Conservation (phyloP, 192 early-diverging fungal species). For the Coemansia sp. region DNA sequence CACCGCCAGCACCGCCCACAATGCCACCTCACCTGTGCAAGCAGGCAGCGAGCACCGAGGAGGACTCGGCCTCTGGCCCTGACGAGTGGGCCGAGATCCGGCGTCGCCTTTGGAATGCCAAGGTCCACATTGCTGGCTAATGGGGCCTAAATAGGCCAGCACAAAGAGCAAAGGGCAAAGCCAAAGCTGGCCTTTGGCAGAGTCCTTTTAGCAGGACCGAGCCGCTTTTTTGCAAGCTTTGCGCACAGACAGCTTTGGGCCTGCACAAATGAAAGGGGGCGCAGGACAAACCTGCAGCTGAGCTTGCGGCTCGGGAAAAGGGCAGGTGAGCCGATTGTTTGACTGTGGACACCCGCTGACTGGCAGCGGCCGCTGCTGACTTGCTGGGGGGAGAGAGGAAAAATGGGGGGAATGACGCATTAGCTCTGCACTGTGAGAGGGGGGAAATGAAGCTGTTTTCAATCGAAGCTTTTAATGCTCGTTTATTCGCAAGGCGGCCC, state of each 20-base stretch:
- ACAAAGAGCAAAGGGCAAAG: no score
- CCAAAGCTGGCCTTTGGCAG: no score
- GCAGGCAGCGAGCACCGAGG: conserved; percentile 3
- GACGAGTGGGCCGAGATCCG: conserved; percentile 14
- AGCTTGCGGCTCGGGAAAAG: conserved; percentile 8
- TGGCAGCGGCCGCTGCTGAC: conserved; percentile 1
- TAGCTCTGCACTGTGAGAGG: background rate
- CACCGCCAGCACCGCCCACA: background rate
- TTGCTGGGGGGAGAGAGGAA: background rate
- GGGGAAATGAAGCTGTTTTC: background rate
- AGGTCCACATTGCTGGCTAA: conserved; percentile 7
- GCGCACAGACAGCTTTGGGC: no score
- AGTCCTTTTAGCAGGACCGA: no score
- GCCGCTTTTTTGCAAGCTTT: no score
- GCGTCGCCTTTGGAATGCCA: conserved; percentile 18
- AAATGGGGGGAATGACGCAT: background rate
- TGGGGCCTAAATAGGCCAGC: background rate
- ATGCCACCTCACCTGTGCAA: background rate
- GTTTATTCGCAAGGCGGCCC: background rate
- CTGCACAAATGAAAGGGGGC: background rate
- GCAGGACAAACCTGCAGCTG: background rate
- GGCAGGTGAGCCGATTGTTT: conserved; percentile 4
- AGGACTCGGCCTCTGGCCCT: background rate
- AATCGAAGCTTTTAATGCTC: background rate
- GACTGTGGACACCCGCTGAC: background rate